Percentiles rank a stretch among this genome's conserved stretches.
Evolutionary conservation across 2,329 filamentous ascomycete genomes (phyloP).

Genomic region (Diplodia sapinea): DNA sequence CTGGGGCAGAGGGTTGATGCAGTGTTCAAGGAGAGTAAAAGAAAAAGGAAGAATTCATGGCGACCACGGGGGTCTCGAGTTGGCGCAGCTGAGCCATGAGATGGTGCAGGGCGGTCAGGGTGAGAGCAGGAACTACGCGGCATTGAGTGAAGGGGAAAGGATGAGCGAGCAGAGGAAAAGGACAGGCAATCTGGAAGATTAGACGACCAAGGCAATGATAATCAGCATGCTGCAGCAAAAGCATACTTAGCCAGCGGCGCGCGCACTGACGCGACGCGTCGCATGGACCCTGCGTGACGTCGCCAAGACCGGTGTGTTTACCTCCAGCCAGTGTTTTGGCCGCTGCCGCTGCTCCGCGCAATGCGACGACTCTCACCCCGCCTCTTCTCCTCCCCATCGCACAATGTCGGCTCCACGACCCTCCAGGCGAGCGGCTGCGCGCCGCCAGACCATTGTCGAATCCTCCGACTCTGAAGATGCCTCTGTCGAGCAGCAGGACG

Average conservation of each 20-base stretch:
- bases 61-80: neutral
- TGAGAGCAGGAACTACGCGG: no score
- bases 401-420: constrained; percentile 52
- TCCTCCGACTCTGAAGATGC: constrained; percentile 75
- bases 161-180: neutral
- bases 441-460: constrained; percentile 73
- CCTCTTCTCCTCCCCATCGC: neutral
- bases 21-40: neutral
- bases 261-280: neutral
- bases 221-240: neutral
- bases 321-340: neutral
- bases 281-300: neutral
- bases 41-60: neutral
- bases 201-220: neutral
- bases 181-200: neutral
- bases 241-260: no score
- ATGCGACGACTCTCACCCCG: constrained; percentile 10
- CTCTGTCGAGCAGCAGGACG: constrained; percentile 62
- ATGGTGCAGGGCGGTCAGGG: neutral
- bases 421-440: constrained; percentile 65
- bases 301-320: constrained; percentile 26
- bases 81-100: neutral
- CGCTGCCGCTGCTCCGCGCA: constrained; percentile 9
- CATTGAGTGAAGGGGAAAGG: neutral
- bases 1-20: neutral